Base-by-base conservation (phyloP, 495 filamentous ascomycete species). In the Aspergillus incahuasiensis region DNA sequence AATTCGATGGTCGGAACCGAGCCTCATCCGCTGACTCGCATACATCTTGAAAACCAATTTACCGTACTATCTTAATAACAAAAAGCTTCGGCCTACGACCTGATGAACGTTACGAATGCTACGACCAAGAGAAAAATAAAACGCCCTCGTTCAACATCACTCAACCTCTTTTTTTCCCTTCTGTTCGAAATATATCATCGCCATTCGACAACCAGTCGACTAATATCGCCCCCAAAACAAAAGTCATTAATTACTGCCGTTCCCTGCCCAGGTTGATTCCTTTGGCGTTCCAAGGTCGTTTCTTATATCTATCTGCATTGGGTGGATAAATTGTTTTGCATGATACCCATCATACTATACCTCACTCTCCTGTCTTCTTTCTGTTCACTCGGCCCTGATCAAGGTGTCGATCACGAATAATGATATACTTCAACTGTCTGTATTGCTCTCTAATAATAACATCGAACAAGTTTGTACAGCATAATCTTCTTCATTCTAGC, bases 271-370 rank as follows among this genome's bases (percentile, higher is more conserved):
- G 32, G 44, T 34, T 34, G 18, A 40, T n/a, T 22, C 16, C 32
- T 22, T 20, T 40, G 41, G 41, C 22, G 43, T 49, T 24, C 4
- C 42, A 21, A 16, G 32, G 13, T 46, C 39, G 42, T 21, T 43
- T 30, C n/a, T n/a, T n/a, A n/a, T n/a, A n/a, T n/a, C 32, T 47
- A 41, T 52, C 48, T 50, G 43, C 46, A 54, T 55, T 44, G 59
- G 59, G 49, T 48, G 40, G 50, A 41, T 18, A n/a, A 48, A 43
- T 55, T 45, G 35, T 46, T 43, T 49, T 56, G 56, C 52, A 56
- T 58, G 60, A 62, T 62, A 63, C 60, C 60, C 60, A 62, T 58
- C 48, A 52, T 34, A 46, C 34, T 50, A 39, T 25, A 19, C 16
- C 19, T 24, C 21, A n/a, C n/a, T 46, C 3, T 45, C 25, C 25